A percentile compares a stretch with the other conserved stretches of the same genome.
These are phyloP conservation scores for Arthrinium phaeospermum DNA, from an alignment of 2,329 filamentous ascomycete genomes.

Conservation along the genomic window DNA sequence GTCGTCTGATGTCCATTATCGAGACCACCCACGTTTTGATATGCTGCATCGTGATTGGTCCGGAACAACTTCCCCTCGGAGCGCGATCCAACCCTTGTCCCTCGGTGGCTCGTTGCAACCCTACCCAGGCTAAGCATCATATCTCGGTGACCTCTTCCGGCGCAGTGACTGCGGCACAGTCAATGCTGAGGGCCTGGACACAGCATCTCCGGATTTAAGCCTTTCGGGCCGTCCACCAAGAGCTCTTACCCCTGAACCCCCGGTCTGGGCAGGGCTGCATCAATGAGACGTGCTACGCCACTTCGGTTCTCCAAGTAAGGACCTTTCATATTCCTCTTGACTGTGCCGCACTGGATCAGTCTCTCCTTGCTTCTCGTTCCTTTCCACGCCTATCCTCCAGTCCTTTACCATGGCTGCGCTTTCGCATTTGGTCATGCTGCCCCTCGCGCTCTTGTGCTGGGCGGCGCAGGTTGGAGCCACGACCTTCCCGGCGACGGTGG, in stretches of 20 bases:
- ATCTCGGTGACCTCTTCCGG: too few relatives aligned
- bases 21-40: too few relatives aligned
- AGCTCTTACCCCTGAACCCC: too few relatives aligned
- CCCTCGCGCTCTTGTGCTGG: not conserved
- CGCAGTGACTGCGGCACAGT: not conserved
- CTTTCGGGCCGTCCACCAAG: not conserved
- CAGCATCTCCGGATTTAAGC: not conserved
- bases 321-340: not conserved
- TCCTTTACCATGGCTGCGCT: not conserved
- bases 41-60: too few relatives aligned
- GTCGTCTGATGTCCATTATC: too few relatives aligned
- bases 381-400: not conserved
- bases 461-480: not conserved
- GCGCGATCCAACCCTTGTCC: too few relatives aligned
- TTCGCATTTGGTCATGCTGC: not conserved
- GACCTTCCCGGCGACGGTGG: slow-evolving; percentile 20
- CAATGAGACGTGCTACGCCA: not conserved
- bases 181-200: not conserved
- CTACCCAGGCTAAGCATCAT: too few relatives aligned
- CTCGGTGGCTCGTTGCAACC: too few relatives aligned
- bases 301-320: not conserved
- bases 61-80: too few relatives aligned
- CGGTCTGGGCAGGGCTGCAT: not conserved
- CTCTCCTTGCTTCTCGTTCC: not conserved
- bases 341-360: not conserved